These are phyloP conservation scores for Eimeria acervulina DNA, from an alignment of 169 alveolate genomes.

Conservation along the genomic window DNA sequence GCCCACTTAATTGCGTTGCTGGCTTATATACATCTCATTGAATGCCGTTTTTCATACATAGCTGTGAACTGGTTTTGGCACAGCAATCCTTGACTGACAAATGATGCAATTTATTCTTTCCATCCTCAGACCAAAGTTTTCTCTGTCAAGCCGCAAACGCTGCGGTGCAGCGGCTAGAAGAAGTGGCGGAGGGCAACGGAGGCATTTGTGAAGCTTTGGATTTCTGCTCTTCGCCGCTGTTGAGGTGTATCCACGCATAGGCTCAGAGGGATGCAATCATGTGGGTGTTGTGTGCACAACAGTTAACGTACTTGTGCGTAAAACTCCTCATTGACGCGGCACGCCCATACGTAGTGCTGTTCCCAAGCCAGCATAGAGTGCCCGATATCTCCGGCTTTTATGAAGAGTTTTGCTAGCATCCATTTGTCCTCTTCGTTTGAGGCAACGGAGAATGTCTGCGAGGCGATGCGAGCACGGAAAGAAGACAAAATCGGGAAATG, in stretches of 20 bases:
- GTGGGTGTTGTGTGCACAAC: neutral
- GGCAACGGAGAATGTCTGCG: constrained; percentile 62
- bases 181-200: neutral
- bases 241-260: no score
- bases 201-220: no score
- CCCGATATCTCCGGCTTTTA: constrained; percentile 97
- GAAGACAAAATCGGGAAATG: constrained; percentile 94
- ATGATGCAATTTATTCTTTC: neutral
- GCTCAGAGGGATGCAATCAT: neutral
- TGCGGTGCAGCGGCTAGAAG: neutral
- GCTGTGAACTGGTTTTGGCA: no score
- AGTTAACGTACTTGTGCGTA: constrained; percentile 91
- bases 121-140: neutral
- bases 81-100: neutral
- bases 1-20: no score
- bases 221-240: no score
- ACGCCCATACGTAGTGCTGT: constrained; percentile 95
- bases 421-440: constrained; percentile 91
- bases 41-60: neutral
- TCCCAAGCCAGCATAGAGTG: constrained; percentile 95
- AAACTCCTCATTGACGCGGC: constrained; percentile 96
- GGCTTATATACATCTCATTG: neutral
- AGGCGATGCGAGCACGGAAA: constrained; percentile 87
- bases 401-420: constrained; percentile 91
- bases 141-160: neutral